Base-by-base conservation (phyloP, 139 green algal genomes). In the Penium margaritaceum region DNA sequence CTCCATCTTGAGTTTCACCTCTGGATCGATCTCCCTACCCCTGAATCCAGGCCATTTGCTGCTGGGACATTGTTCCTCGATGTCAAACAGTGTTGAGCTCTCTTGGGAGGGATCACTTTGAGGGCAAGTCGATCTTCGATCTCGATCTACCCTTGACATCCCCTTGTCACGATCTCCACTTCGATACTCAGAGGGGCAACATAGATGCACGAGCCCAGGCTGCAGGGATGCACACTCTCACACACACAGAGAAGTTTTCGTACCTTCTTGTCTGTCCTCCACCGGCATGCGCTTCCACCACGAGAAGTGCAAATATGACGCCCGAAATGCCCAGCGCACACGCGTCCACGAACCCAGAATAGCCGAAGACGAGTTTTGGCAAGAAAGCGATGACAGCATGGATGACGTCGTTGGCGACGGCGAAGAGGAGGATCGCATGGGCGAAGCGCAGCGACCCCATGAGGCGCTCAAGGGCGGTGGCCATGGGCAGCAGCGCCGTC, bases 291-390 rank as follows among this genome's bases (percentile, higher is more conserved):
- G 74, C 84, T 30, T 93, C 86, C 19, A 85, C 44, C 12, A 91
- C 84, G 3, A 94, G 81, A 4, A 92, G 72, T 0, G 72, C 85
- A 70, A 94, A 93, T 14, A 94, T 76, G 3, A 91, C 70, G 6
- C 89, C 89, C 0, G 74, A 87, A 19, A 93, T 81, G 15, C 89
- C 89, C 81, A 79, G 75, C 89, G 92, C 30, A 78, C 61, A 2
- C 61, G 27, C 29, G 6, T 9, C 0, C 37, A 39, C 72, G 51
- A 74, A 2, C 5, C 29, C 64, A 54, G 17, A 38, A 17, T n/a
- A 63, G 1, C 35, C 37, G 2, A 47, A 9, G n/a, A 57, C 5
- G 5, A 68, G 0, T 24, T 19, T 32, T 0, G 64, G 29, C 12
- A 32, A 19, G 24, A 44, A 72, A 32, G 64, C 64, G 7, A 63